Evolutionary conservation across 176 grass and related monocot genomes (phyloP), one percentile per base, ranked within the genome.

Genomic region (Alopecurus myosuroides): DNA sequence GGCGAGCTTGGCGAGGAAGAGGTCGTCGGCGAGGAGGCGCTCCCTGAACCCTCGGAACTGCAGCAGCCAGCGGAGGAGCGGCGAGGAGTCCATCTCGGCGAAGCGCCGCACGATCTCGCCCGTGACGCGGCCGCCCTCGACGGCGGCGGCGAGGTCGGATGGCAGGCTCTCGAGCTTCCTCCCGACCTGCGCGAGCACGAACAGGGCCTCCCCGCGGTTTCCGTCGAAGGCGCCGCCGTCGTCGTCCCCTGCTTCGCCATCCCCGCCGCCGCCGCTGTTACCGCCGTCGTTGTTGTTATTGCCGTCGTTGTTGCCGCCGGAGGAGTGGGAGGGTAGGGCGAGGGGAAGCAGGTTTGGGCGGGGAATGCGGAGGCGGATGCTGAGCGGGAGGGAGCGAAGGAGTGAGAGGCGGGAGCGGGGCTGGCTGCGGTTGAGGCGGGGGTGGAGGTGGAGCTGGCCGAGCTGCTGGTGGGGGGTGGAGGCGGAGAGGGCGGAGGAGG

Each of bases 1-100:
- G 79, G 11, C 89, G 49, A 98, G 71, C 88, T 98, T 98, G 37
- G 95, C 84, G 15, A 98, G 86, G 87, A 98, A 98, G 82, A 98
- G 91, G 33, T 98, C 92, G 60, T 98, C 95, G 14, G 95, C 95
- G 40, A 97, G 81, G 41, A 97, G 87, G 55, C 94, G 87, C 86
- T 96, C 94, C 84, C 89, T 89, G 84, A 99, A 99, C 0, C 97
- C 97, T 0, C 81, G 8, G 81, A 96, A 94, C 84, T 82, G 90
- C 23, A 99, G 79, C 37, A 99, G 83, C 97, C 97, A 99, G 6
- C 86, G 71, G 40, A 94, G 19, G 10, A 94, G 26, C 17, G 84
- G 62, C 46, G 89, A 92, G 25, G 46, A 46, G 71, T 99, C 91
- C n/a, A 99, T 35, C 13, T 96, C 94, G 18, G 55, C 29, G 63